Conservation (phyloP, 768 basidiomycete genomes). For the Hygrophorus russula region DNA sequence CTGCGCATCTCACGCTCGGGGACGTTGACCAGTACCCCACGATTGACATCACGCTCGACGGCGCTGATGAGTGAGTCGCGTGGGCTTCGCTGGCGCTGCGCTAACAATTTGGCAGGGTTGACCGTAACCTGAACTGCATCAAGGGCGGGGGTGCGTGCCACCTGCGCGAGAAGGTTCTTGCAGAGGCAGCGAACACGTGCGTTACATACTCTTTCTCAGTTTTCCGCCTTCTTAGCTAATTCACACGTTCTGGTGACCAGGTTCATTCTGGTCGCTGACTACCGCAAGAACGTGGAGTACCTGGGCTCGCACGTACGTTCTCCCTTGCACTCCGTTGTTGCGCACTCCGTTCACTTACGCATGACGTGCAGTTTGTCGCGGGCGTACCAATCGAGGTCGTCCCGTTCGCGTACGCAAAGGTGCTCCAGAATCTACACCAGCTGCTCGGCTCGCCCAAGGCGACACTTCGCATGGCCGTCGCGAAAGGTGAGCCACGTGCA, state of each 20-base stretch:
- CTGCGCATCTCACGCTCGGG: constrained; percentile 63
- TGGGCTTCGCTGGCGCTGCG: too few species aligned
- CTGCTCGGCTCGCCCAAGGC: constrained; percentile 57
- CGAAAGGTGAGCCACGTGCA: constrained; percentile 34
- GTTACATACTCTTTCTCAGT: constrained; percentile 15
- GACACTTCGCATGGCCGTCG: constrained; percentile 84
- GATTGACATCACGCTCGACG: constrained; percentile 96
- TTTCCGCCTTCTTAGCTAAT: background rate
- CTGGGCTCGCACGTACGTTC: constrained; percentile 72
- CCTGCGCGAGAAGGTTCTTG: constrained; percentile 92
- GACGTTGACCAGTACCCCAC: constrained; percentile 82
- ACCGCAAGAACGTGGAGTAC: constrained; percentile 80
- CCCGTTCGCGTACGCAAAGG: constrained; percentile 89
- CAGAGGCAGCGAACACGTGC: constrained; percentile 85
- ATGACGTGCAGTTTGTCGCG: constrained; percentile 73
- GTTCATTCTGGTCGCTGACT: constrained; percentile 90
- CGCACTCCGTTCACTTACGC: too few species aligned
- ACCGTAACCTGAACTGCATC: constrained; percentile 79
- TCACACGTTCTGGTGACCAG: constrained; percentile 22
- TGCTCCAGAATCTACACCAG: constrained; percentile 59
- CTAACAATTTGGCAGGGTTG: constrained; percentile 80
- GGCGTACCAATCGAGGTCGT: constrained; percentile 97
- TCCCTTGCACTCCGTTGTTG: background rate
- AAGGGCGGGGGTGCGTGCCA: constrained; percentile 98
- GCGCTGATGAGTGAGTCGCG: constrained; percentile 83